Percentiles rank a stretch among this genome's conserved stretches.
Evolutionary conservation across 208 protist genomes (phyloP).

Genomic region (Trypanosoma grayi): DNA sequence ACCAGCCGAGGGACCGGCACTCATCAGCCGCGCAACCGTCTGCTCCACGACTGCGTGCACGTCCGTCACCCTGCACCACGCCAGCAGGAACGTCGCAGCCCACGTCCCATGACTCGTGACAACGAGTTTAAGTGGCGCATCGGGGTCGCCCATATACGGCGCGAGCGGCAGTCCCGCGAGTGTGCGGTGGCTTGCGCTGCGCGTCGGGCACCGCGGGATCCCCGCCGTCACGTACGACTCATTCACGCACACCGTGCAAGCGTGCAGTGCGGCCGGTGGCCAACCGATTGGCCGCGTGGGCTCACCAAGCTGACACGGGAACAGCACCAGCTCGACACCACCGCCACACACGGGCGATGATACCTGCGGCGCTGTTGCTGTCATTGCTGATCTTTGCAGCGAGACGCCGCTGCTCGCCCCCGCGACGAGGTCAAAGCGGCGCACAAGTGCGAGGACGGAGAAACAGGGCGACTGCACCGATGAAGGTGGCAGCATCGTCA

Average conservation of each 20-base stretch:
- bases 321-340: conserved; percentile 11
- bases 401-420: not conserved
- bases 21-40: not conserved
- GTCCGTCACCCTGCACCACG: conserved; percentile 21
- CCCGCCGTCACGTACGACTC: conserved; percentile 5
- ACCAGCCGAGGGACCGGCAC: too few species aligned
- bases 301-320: conserved; percentile 18
- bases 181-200: conserved; percentile 21
- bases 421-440: conserved; percentile 13
- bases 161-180: conserved; percentile 17
- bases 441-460: conserved; percentile 12
- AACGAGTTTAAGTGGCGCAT: conserved; percentile 12
- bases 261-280: conserved; percentile 5
- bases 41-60: conserved; percentile 2
- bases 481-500: not conserved
- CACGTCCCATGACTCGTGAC: conserved; percentile 14
- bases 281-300: conserved; percentile 12
- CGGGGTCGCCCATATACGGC: not conserved
- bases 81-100: conserved; percentile 19
- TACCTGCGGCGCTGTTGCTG: not conserved
- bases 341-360: not conserved
- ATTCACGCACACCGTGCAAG: conserved; percentile 19
- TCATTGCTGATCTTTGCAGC: conserved; percentile 1
- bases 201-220: conserved; percentile 15
- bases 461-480: conserved; percentile 17